Conservation (phyloP, 352 stramenopile species). For the Aphanomyces stellatus region DNA sequence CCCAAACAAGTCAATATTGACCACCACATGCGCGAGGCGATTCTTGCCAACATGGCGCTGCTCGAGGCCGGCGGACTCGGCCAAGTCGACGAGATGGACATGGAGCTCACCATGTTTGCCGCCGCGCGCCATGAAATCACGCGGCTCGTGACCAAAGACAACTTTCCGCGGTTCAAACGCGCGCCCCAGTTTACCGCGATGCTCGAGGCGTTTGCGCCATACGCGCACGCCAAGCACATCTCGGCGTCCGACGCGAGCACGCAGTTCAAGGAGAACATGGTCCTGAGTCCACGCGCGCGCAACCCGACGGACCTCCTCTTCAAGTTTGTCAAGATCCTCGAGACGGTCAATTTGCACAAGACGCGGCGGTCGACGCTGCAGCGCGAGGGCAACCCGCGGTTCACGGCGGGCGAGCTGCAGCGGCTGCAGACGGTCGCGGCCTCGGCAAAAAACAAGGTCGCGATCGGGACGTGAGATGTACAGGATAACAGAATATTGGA, state of each 20-base stretch:
- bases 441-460: conserved; percentile 6
- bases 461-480: conserved; percentile 25
- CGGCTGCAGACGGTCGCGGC: neutral
- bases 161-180: conserved; percentile 74
- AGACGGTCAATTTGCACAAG: conserved; percentile 18
- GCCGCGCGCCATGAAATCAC: conserved; percentile 64
- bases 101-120: conserved; percentile 38
- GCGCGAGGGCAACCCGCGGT: neutral
- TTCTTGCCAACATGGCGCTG: conserved; percentile 30
- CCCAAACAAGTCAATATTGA: conserved; percentile 69
- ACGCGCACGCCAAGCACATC: conserved; percentile 10
- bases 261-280: conserved; percentile 20
- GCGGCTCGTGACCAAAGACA: conserved; percentile 72
- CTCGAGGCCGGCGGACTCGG: conserved; percentile 10
- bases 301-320: neutral
- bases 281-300: conserved; percentile 15
- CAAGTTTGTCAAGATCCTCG: conserved; percentile 8
- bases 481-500: neutral
- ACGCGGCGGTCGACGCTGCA: conserved; percentile 3
- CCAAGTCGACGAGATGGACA: neutral
- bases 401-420: no score
- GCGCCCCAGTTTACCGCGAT: conserved; percentile 53
- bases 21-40: conserved; percentile 39
- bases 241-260: neutral
- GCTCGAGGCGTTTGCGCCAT: conserved; percentile 35